phyloP scores from a whole-genome alignment of 768 basidiomycete species.

The Mycena maculata region DNA sequence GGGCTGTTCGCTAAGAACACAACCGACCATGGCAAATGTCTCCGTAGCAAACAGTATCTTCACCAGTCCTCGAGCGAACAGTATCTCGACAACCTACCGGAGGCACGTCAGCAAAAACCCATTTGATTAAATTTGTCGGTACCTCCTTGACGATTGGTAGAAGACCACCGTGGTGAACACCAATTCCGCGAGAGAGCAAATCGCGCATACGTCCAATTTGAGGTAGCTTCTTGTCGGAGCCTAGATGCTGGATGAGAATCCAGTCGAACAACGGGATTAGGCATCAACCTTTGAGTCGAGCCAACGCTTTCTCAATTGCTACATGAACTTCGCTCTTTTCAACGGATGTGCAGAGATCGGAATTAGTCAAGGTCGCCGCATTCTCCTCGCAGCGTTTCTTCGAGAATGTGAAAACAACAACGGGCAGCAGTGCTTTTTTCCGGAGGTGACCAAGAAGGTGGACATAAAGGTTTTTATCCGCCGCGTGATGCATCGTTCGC shows the following conservation, averaged over 20 bases:
- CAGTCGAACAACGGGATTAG: not conserved
- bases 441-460: constrained; percentile 88
- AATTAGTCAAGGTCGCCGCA: constrained; percentile 87
- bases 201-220: constrained; percentile 94
- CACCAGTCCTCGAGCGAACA: constrained; percentile 95
- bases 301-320: constrained; percentile 91
- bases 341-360: constrained; percentile 86
- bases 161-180: constrained; percentile 96
- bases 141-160: constrained; percentile 98
- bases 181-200: constrained; percentile 91
- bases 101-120: not conserved
- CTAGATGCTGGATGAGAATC: constrained; percentile 52
- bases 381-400: constrained; percentile 99
- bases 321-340: constrained; percentile 99
- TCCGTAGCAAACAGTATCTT: constrained; percentile 98
- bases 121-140: constrained; percentile 22
- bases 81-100: constrained; percentile 88
- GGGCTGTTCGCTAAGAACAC: not conserved
- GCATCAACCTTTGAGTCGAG: constrained; percentile 83
- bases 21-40: constrained; percentile 95
- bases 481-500: constrained; percentile 71
- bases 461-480: constrained; percentile 94
- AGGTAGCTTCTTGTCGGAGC: constrained; percentile 90
- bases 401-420: constrained; percentile 96
- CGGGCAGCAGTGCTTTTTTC: constrained; percentile 89